Percentiles rank a stretch among this genome's conserved stretches.
phyloP scores from a whole-genome alignment of 164 flowering plant species.

The Vitis vinifera region DNA sequence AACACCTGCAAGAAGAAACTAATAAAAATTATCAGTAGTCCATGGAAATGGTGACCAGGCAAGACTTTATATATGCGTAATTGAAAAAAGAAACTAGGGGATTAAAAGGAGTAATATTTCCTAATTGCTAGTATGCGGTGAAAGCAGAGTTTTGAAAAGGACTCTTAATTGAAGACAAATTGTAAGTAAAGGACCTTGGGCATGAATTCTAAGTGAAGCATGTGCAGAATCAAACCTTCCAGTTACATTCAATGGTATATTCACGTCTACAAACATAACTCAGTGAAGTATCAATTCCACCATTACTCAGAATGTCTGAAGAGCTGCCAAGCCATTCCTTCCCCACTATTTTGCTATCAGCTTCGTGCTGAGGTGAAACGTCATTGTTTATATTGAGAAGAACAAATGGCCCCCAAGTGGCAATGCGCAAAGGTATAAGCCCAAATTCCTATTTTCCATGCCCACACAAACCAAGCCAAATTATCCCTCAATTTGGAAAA shows the following conservation, averaged over 20 bases:
- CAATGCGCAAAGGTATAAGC: constrained; percentile 65
- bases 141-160: background rate
- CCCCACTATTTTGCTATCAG: constrained; percentile 31
- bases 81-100: too few species aligned
- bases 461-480: constrained; percentile 12
- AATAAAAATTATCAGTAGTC: constrained; percentile 1
- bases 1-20: constrained; percentile 55
- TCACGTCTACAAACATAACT: constrained; percentile 74
- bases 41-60: background rate
- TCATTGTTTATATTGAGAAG: constrained; percentile 57
- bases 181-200: background rate
- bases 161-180: background rate
- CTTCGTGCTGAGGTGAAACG: constrained; percentile 17
- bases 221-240: constrained; percentile 65
- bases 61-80: background rate
- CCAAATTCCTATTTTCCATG: constrained; percentile 71
- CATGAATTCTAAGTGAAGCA: background rate
- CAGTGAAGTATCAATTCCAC: constrained; percentile 63
- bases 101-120: background rate
- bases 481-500: constrained; percentile 6
- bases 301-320: constrained; percentile 47
- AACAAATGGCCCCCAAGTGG: constrained; percentile 87
- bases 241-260: constrained; percentile 84
- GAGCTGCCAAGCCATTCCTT: constrained; percentile 86
- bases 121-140: too few species aligned